A percentile compares a stretch with the other conserved stretches of the same genome.
Evolutionary conservation across 1,139 yeast genomes (phyloP).

Genomic region (Pichia terricola): DNA sequence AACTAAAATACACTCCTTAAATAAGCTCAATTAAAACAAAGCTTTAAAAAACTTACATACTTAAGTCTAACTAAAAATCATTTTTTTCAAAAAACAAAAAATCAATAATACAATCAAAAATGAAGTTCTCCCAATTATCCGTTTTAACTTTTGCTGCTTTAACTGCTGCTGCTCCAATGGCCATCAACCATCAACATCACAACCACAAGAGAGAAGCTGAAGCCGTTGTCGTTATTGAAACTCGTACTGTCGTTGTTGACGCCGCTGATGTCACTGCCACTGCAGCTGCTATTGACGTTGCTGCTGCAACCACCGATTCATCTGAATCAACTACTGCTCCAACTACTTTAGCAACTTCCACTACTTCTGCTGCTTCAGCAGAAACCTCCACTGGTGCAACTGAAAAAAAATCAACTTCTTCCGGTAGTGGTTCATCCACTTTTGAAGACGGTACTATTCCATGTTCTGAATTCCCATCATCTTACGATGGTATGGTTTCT

Average conservation of each 20-base stretch:
- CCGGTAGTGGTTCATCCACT: slow-evolving; percentile 26
- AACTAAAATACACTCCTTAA: slow-evolving; percentile 10
- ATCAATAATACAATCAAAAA: slow-evolving; percentile 3
- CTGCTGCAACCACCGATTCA: slow-evolving; percentile 20
- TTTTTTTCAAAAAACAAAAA: too few relatives aligned
- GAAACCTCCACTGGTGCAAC: slow-evolving; percentile 16
- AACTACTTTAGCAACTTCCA: slow-evolving; percentile 16
- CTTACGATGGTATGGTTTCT: slow-evolving; percentile 64
- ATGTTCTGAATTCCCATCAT: slow-evolving; percentile 68
- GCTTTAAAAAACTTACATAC: background rate
- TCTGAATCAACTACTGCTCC: slow-evolving; percentile 16
- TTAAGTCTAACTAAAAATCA: background rate
- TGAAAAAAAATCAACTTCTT: background rate
- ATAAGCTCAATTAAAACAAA: background rate
- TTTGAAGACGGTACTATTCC: slow-evolving; percentile 73
- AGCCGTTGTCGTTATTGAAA: slow-evolving; percentile 37
- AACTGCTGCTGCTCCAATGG: slow-evolving; percentile 38
- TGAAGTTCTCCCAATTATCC: slow-evolving; percentile 21
- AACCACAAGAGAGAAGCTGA: slow-evolving; percentile 51
- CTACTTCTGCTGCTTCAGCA: slow-evolving; percentile 2
- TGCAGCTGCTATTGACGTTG: slow-evolving; percentile 39
- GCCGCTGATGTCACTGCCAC: slow-evolving; percentile 24
- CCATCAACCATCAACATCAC: slow-evolving; percentile 40
- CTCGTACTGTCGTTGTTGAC: slow-evolving; percentile 40
- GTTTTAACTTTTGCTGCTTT: slow-evolving; percentile 22